These are phyloP conservation scores for Exophiala oligosperma DNA, from an alignment of 2,329 filamentous ascomycete genomes.

Conservation along the genomic window DNA sequence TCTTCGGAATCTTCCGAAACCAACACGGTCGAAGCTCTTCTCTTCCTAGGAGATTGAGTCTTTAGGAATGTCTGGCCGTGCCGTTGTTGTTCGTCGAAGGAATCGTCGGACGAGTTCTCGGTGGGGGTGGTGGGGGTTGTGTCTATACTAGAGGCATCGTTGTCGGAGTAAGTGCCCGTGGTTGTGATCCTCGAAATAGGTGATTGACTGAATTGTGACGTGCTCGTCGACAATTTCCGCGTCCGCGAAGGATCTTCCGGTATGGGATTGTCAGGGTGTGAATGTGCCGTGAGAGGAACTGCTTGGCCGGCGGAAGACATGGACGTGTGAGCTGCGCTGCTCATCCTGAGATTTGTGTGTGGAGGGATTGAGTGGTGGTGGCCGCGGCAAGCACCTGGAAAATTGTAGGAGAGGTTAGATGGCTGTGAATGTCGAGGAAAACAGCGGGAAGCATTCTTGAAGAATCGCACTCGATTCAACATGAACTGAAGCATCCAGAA, in stretches of 20 bases:
- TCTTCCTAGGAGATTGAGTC: conserved; percentile 32
- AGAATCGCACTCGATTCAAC: too few species aligned
- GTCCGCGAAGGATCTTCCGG: conserved; percentile 47
- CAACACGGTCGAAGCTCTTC: conserved; percentile 49
- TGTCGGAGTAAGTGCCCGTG: conserved; percentile 33
- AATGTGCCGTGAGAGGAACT: conserved; percentile 37
- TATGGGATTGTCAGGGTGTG: conserved; percentile 49
- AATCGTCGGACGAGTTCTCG: conserved; percentile 39
- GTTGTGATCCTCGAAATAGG: conserved; percentile 33
- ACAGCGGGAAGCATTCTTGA: background rate
- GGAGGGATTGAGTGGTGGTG: background rate
- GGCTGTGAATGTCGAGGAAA: background rate
- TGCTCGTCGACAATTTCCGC: conserved; percentile 39
- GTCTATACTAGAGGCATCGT: conserved; percentile 36
- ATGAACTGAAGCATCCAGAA: background rate
- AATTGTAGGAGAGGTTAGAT: background rate
- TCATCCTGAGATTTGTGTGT: conserved; percentile 6
- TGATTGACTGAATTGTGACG: conserved; percentile 34
- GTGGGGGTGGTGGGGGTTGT: conserved; percentile 44
- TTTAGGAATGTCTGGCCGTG: conserved; percentile 12
- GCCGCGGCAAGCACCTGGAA: background rate
- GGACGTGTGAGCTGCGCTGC: background rate
- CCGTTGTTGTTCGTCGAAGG: conserved; percentile 28
- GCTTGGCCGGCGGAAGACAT: conserved; percentile 14
- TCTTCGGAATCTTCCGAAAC: conserved; percentile 61